Evolutionary conservation across 1,139 yeast genomes (phyloP).

Genomic region (Blastobotrys illinoisensis): DNA sequence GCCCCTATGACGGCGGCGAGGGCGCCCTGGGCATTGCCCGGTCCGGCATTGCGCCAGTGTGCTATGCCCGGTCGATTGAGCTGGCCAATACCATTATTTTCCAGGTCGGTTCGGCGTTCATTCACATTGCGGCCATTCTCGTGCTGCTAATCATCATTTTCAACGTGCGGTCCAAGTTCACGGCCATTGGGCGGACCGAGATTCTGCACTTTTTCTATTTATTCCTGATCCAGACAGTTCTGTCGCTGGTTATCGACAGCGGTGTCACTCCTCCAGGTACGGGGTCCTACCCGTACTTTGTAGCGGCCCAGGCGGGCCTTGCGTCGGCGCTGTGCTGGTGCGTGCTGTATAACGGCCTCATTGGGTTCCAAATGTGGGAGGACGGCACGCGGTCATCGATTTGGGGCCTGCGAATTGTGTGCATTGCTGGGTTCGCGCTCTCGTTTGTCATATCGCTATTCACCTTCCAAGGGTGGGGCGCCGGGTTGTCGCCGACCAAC

Average conservation of each 20-base stretch:
- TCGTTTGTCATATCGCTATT: conserved; percentile 63
- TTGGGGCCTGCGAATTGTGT: conserved; percentile 47
- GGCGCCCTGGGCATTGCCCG: conserved; percentile 32
- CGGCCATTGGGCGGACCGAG: conserved; percentile 90
- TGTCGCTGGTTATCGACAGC: conserved; percentile 75
- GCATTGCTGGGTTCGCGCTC: conserved; percentile 50
- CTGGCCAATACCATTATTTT: conserved; percentile 88
- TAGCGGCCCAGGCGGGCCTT: conserved; percentile 70
- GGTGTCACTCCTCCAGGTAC: conserved; percentile 91
- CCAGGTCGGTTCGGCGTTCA: conserved; percentile 83
- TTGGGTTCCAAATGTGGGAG: conserved; percentile 89
- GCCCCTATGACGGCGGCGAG: conserved; percentile 31
- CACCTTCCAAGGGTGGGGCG: conserved; percentile 68
- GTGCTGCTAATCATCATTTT: conserved; percentile 68
- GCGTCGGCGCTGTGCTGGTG: conserved; percentile 67
- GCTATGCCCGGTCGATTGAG: conserved; percentile 82
- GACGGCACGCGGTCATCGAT: conserved; percentile 74
- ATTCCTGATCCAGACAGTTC: conserved; percentile 51
- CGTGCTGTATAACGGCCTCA: conserved; percentile 64
- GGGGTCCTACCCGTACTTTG: conserved; percentile 69
- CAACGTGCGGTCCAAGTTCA: conserved; percentile 75
- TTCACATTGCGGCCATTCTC: conserved; percentile 68
- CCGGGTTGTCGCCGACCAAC: conserved; percentile 38
- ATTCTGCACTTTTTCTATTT: conserved; percentile 69
- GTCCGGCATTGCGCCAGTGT: conserved; percentile 63